Base-by-base conservation (phyloP, 345 rosid species). In the Syzygium aqueum region DNA sequence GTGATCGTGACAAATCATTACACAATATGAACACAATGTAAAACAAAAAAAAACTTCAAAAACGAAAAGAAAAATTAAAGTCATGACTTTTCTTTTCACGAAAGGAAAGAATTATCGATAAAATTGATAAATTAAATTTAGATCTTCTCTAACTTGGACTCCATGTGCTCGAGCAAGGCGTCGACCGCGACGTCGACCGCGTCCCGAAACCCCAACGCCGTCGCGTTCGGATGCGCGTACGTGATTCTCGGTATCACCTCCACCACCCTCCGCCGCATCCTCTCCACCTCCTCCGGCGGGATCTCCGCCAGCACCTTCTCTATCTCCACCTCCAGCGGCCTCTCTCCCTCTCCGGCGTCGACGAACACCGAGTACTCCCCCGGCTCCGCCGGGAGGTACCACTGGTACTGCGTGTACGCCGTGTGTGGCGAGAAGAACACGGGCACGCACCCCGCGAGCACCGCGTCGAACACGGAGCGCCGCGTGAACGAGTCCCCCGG, bases 401-500 rank as follows among this genome's bases (percentile, higher is more conserved):
- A 93, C 40, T 13, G 12, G 87, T 94, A 94, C 89, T 94, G 96
- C 3, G 94, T 89, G 40, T 94, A 94, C 67, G 94, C 95, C 86
- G 94, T 92, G 94, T 94, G 96, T 49, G 85, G 89, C 46, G 95
- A 94, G 82, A 94, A 91, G 85, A 94, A 93, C 90, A 94, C 96
- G 51, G 94, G 96, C 25, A 93, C 91, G 61, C 96, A 94, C 9
- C 95, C 96, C 0, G 93, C 88, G 8, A 94, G 85, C 17, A 93
- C 51, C 40, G 95, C 80, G 88, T 94, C 96, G 82, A 94, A 93
- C 14, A 92, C 90, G 1, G 94, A 92, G 73, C 96, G 83, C 77
- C 96, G 88, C 7, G 96, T 94, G 89, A 91, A 92, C 13, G 95
- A 93, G 87, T 93, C 96, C 4, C 95, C 96, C 0, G 94, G 96